phyloP scores from a whole-genome alignment of 139 green algal genomes.

The Pseudopediastrum boryanum region DNA sequence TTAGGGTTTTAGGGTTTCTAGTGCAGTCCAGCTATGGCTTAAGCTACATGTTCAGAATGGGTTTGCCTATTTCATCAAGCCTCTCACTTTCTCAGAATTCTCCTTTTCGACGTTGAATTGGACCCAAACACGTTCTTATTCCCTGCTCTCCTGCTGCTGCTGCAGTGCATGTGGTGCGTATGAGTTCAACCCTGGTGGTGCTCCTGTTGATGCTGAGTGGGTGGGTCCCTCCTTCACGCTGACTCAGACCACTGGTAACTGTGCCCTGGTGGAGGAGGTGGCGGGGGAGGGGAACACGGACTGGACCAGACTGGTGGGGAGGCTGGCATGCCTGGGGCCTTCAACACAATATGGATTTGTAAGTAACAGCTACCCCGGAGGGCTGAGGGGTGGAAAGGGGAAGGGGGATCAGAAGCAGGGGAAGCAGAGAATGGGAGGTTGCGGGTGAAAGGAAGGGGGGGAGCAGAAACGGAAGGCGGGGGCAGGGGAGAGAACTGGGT shows the following conservation, averaged over 20 bases:
- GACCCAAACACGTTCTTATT: too few species aligned
- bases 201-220: conserved; percentile 16
- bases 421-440: neutral
- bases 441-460: neutral
- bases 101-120: neutral
- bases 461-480: neutral
- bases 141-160: neutral
- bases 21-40: too few species aligned
- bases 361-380: neutral
- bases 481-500: neutral
- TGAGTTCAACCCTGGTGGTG: conserved; percentile 22
- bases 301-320: conserved; percentile 17
- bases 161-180: conserved; percentile 22
- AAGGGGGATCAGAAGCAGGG: neutral
- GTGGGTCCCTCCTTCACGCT: conserved; percentile 5
- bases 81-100: too few species aligned
- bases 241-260: conserved; percentile 19
- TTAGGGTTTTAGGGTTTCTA: too few species aligned
- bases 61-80: too few species aligned
- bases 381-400: neutral
- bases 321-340: conserved; percentile 10
- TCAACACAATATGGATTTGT: conserved; percentile 1
- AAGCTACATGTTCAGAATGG: too few species aligned
- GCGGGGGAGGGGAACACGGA: conserved; percentile 1
- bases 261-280: neutral